These are phyloP conservation scores for Tricholoma sp. DNA, from an alignment of 768 basidiomycete genomes.

Conservation along the genomic window DNA sequence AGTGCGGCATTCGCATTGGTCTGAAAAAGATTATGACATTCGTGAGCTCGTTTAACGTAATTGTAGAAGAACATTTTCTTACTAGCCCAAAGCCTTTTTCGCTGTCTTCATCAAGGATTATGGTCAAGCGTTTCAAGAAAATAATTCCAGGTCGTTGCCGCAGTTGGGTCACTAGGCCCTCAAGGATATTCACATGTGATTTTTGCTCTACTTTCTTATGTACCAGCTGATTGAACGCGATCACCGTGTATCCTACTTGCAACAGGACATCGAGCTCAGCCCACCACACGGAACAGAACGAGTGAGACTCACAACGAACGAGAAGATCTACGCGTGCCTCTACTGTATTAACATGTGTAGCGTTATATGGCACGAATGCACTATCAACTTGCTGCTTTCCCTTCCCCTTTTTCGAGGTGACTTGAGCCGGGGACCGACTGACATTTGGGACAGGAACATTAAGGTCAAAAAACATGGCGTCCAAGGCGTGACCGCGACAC, in stretches of 20 bases:
- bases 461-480: constrained; percentile 63
- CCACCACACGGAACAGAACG: constrained; percentile 1
- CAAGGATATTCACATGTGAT: constrained; percentile 60
- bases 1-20: constrained; percentile 63
- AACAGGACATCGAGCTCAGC: constrained; percentile 4
- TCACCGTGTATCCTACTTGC: constrained; percentile 81
- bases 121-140: constrained; percentile 73
- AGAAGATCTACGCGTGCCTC: constrained; percentile 66
- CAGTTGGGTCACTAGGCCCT: constrained; percentile 53
- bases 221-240: constrained; percentile 73
- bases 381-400: constrained; percentile 36
- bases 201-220: constrained; percentile 70
- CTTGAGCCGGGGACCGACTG: constrained; percentile 21
- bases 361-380: constrained; percentile 35
- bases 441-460: constrained; percentile 49
- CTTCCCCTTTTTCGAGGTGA: constrained; percentile 51
- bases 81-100: constrained; percentile 85
- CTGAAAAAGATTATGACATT: constrained; percentile 30
- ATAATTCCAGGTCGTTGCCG: constrained; percentile 55
- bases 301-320: constrained; percentile 55
- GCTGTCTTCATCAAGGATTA: constrained; percentile 76
- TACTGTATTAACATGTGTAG: constrained; percentile 51
- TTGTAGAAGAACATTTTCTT: constrained; percentile 13
- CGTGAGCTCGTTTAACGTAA: neutral
- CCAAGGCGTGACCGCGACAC: neutral